phyloP scores from a whole-genome alignment of 306 rosid species.

The Ormosia emarginata region DNA sequence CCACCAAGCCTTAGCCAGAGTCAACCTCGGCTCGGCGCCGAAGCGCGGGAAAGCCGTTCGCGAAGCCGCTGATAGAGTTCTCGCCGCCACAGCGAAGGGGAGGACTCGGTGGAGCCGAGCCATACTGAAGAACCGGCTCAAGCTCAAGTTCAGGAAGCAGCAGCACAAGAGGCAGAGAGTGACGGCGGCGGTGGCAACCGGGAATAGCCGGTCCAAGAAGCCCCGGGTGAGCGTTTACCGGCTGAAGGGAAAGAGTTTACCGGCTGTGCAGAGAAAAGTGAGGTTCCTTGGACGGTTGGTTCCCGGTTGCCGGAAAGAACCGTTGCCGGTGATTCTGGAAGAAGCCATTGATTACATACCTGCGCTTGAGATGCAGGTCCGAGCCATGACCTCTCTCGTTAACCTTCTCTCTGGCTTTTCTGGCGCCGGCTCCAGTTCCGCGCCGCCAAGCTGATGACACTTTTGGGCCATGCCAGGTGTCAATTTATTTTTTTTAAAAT shows the following conservation, averaged over 20 bases:
- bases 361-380: slow-evolving; percentile 84
- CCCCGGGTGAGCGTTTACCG: slow-evolving; percentile 58
- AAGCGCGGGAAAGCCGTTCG: slow-evolving; percentile 67
- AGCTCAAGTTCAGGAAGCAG: slow-evolving; percentile 58
- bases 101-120: slow-evolving; percentile 93
- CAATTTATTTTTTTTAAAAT: neutral
- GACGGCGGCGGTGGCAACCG: slow-evolving; percentile 17
- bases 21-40: slow-evolving; percentile 31
- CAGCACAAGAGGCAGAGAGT: slow-evolving; percentile 43
- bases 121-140: slow-evolving; percentile 59
- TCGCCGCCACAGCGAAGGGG: slow-evolving; percentile 82
- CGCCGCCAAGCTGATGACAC: slow-evolving; percentile 41
- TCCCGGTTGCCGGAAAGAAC: slow-evolving; percentile 84
- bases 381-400: slow-evolving; percentile 65
- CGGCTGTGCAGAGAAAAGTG: slow-evolving; percentile 67
- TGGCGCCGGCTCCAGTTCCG: slow-evolving; percentile 29
- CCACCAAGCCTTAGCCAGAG: slow-evolving; percentile 57
- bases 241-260: slow-evolving; percentile 59
- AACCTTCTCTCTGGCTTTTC: slow-evolving; percentile 50
- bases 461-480: slow-evolving; percentile 28
- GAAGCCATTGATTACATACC: slow-evolving; percentile 78
- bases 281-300: slow-evolving; percentile 68
- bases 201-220: slow-evolving; percentile 48
- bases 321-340: slow-evolving; percentile 71
- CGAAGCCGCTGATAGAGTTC: slow-evolving; percentile 77